Evolutionary conservation across 2,329 filamentous ascomycete species (phyloP).

Genomic region (Aspergillus sp.): DNA sequence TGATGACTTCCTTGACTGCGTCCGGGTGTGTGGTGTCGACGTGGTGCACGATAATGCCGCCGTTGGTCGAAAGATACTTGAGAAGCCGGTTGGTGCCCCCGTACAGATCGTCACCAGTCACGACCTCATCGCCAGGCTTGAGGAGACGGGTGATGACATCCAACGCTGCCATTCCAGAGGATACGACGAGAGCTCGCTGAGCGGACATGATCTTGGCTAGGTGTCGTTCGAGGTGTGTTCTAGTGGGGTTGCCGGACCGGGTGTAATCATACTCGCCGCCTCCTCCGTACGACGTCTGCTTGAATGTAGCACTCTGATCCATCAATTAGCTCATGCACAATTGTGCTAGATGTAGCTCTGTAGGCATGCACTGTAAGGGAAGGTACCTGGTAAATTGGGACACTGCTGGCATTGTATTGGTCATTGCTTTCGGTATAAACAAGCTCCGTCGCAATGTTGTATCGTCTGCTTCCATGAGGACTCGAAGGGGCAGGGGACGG

Average conservation of each 20-base stretch:
- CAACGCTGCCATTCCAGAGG: constrained; percentile 95
- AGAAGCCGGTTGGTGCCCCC: constrained; percentile 92
- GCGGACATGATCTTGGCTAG: constrained; percentile 99
- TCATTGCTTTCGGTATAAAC: constrained; percentile 96
- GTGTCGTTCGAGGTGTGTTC: constrained; percentile 93
- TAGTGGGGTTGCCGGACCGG: constrained; percentile 93
- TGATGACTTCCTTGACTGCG: constrained; percentile 70
- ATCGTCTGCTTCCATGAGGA: constrained; percentile 82
- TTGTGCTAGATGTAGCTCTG: background rate
- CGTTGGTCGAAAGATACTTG: constrained; percentile 86
- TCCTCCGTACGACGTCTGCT: constrained; percentile 79
- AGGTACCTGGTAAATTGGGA: constrained; percentile 86
- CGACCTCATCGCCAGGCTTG: constrained; percentile 91
- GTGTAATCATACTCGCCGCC: constrained; percentile 98
- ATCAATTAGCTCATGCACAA: constrained; percentile 4
- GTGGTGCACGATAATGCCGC: constrained; percentile 92
- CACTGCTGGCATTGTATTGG: constrained; percentile 94
- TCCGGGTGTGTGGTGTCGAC: constrained; percentile 87
- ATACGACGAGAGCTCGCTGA: constrained; percentile 85
- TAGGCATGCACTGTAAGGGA: background rate
- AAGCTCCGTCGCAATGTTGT: constrained; percentile 92
- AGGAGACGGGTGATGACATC: constrained; percentile 94
- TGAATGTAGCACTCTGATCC: constrained; percentile 85
- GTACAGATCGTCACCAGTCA: constrained; percentile 96
- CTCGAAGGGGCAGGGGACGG: constrained; percentile 93